Base-by-base conservation (phyloP, 306 rosid genomes). In the Sicyos baderoa region DNA sequence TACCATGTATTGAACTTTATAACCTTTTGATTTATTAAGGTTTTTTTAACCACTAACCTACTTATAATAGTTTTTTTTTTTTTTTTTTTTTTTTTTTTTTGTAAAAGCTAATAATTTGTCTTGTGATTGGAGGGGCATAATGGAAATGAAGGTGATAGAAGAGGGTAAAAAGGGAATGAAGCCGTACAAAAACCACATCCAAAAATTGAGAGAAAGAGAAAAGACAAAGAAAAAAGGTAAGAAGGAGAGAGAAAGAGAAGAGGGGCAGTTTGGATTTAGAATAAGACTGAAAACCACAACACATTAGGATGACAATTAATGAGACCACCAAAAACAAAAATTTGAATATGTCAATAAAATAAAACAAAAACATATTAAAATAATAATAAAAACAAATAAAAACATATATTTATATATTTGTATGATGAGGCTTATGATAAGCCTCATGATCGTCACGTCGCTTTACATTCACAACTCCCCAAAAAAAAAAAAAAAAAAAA, bases 401-500 rank as follows among this genome's bases (percentile, higher is more conserved):
- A 42, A 10, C 1, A 3, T 42, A 2, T 42, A 1, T 1, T 7
- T 7, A 9, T 54, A 4, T 54, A 6, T 55, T 6, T 22, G 40
- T 42, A 79, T 83, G 84, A 86, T 88, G 87, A 86, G 88, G 81
- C 86, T 87, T 81, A 92, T 89, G 82, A 92, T 91, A 85, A 81
- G 72, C 87, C 92, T 92, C 95, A 92, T 92, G 71, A 86, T 85
- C 94, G 97, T 88, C 95, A 91, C 86, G 97, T 91, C 97, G 88
- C 84, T 91, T 84, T 91, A 84, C 86, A 78, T 71, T 91, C 81
- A 11, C 95, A 66, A 58, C 87, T 88, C 96, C 97, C 96, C 7
- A 57, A 25, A 57, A 58, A n/a, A 42, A 15, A 58, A 27, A 58
- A 27, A 5, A 61, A 87, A 60, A 82, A 80, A 82, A 80, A 57